A percentile compares a stretch with the other conserved stretches of the same genome.
Conservation (phyloP, 2,329 filamentous ascomycete species). For the Diaporthe capsici region DNA sequence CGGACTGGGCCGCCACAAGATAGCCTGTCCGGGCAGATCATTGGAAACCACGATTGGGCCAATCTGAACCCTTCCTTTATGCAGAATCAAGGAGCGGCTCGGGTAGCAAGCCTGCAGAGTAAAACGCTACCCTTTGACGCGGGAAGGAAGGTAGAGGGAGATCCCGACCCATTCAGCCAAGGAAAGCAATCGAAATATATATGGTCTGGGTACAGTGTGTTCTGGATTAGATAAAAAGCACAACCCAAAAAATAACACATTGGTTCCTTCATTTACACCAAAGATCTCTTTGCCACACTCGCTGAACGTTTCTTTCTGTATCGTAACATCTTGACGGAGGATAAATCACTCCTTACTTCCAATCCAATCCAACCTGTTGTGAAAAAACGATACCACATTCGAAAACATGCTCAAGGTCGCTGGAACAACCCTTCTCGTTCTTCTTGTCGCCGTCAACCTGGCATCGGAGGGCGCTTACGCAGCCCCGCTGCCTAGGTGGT, state of each 20-base stretch:
- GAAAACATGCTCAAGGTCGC: not conserved
- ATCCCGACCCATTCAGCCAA: not conserved
- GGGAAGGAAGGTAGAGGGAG: not conserved
- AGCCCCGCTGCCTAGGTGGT: not conserved
- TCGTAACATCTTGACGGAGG: no score
- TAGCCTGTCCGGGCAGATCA: not conserved
- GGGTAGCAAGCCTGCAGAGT: no score
- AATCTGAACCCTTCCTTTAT: not conserved
- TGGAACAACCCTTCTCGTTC: not conserved
- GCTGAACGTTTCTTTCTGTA: no score
- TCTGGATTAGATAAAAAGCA: no score
- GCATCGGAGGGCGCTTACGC: not conserved
- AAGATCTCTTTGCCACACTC: no score
- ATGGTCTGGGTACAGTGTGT: not conserved
- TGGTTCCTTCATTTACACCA: not conserved
- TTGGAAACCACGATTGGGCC: not conserved
- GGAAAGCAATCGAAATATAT: not conserved
- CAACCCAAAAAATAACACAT: not conserved
- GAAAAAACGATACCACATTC: not conserved
- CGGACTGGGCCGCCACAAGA: not conserved
- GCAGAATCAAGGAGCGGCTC: no score
- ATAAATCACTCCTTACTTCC: no score
- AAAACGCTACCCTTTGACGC: not conserved
- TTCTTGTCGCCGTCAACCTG: not conserved
- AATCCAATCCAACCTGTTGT: no score